Evolutionary conservation across 495 filamentous ascomycete species (phyloP), one percentile per base, ranked within the genome.

Genomic region (Hypoxylon trugodes): DNA sequence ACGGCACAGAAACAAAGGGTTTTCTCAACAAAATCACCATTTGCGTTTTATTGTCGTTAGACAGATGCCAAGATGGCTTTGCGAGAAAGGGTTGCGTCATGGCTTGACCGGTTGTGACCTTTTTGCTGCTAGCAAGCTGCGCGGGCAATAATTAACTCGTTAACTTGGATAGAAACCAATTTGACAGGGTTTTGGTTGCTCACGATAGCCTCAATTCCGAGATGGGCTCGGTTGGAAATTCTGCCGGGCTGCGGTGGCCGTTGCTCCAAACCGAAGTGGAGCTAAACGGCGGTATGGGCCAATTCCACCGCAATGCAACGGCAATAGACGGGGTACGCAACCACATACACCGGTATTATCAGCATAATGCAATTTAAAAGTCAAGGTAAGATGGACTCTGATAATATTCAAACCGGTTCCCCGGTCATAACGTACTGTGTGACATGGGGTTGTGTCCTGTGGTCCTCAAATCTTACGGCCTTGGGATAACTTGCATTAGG

Each of bases 211-310:
- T 66, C 63, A 66, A 46, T 56, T 41, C 40, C 33, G 38, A 57
- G 52, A 30, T 51, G 46, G 22, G 37, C 37, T 61, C 32, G 48
- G 50, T 35, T 57, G 47, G 38, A 51, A 57, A 61, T 61, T 66
- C 63, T 66, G 57, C 51, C 51, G 63, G n/a, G 63, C 26, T 56
- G 35, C 57, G 63, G 57, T 48, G 43, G 47, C 32, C 46, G 51
- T 56, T 66, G 62, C 57, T 49, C 47, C 52, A 66, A 66, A 46
- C 63, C 57, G 51, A 61, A 18, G 63, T 66, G 63, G 63, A 66
- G 63, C 51, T 45, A 61, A 61, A 57, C 57, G 57, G 25, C 46
- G n/a, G n/a, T n/a, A n/a, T 66, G 50, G 57, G 33, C 49, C 45
- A 41, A 66, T 46, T 13, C 61, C 57, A 61, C 63, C 42, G 50